A percentile compares a stretch with the other conserved stretches of the same genome.
Conservation (phyloP, 352 stramenopile genomes). For the Pythium pyrilobum region DNA sequence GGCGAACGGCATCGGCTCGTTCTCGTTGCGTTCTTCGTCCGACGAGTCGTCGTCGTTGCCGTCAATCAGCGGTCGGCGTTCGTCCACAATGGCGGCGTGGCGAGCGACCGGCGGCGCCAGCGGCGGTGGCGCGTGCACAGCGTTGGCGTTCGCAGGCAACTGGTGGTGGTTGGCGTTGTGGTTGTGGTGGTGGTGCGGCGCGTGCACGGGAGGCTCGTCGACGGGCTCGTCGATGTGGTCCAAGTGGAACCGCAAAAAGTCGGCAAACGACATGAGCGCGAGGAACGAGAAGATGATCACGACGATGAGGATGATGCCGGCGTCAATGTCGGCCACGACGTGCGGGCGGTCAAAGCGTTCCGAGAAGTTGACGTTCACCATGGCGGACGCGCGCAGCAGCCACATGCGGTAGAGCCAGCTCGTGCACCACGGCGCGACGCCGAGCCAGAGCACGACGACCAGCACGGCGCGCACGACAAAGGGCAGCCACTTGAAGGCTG, state of each 20-base stretch:
- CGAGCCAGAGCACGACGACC: constrained; percentile 82
- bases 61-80: constrained; percentile 1
- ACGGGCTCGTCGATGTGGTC: constrained; percentile 75
- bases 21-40: constrained; percentile 2
- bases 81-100: constrained; percentile 2
- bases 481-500: constrained; percentile 87
- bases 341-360: constrained; percentile 70
- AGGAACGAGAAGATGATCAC: constrained; percentile 94
- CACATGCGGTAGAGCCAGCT: constrained; percentile 94
- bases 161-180: constrained; percentile 6
- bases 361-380: constrained; percentile 81
- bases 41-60: constrained; percentile 16
- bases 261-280: constrained; percentile 92
- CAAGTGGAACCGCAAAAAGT: constrained; percentile 91
- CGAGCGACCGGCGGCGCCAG: neutral
- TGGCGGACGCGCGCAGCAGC: constrained; percentile 82
- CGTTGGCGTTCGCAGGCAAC: neutral
- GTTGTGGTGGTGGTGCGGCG: constrained; percentile 18
- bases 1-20: constrained; percentile 7
- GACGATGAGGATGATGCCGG: constrained; percentile 86
- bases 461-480: constrained; percentile 70
- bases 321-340: constrained; percentile 83
- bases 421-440: constrained; percentile 86
- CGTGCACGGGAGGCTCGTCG: constrained; percentile 21
- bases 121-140: neutral